A percentile compares a stretch with the other conserved stretches of the same genome.
These are phyloP conservation scores for Lepiota venenata DNA, from an alignment of 768 basidiomycete species.

Conservation along the genomic window DNA sequence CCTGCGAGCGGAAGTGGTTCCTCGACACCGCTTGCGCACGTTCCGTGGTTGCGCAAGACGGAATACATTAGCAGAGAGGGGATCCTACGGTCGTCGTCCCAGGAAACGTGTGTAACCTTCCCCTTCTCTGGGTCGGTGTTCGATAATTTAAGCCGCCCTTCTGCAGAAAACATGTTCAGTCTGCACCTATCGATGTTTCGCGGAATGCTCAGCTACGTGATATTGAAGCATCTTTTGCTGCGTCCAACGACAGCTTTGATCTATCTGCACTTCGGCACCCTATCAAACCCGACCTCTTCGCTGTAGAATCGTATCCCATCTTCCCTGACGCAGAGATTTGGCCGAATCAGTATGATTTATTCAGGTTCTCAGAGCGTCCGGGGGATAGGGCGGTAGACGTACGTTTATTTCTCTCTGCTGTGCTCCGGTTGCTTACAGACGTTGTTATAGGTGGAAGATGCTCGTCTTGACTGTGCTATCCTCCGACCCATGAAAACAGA, in stretches of 20 bases:
- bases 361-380: constrained; percentile 81
- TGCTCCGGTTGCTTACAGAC: neutral
- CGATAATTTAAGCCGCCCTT: neutral
- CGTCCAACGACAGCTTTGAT: constrained; percentile 58
- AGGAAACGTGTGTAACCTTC: constrained; percentile 51
- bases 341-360: constrained; percentile 87
- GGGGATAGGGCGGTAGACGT: constrained; percentile 76
- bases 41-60: constrained; percentile 90
- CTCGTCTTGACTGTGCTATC: constrained; percentile 81
- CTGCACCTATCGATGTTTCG: constrained; percentile 64
- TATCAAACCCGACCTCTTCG: constrained; percentile 69
- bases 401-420: constrained; percentile 17
- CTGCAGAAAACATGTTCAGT: constrained; percentile 44
- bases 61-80: constrained; percentile 77
- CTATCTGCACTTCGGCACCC: constrained; percentile 67
- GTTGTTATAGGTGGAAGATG: constrained; percentile 59
- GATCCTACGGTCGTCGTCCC: constrained; percentile 34
- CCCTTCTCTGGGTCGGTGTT: neutral
- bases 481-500: constrained; percentile 86
- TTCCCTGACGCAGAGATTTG: constrained; percentile 84
- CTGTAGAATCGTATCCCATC: constrained; percentile 79
- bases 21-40: constrained; percentile 55
- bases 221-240: constrained; percentile 74
- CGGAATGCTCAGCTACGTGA: constrained; percentile 70
- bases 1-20: constrained; percentile 34